Evolutionary conservation across 2,329 filamentous ascomycete genomes (phyloP), one percentile per base, ranked within the genome.

Genomic region (Trichoderma sp.): DNA sequence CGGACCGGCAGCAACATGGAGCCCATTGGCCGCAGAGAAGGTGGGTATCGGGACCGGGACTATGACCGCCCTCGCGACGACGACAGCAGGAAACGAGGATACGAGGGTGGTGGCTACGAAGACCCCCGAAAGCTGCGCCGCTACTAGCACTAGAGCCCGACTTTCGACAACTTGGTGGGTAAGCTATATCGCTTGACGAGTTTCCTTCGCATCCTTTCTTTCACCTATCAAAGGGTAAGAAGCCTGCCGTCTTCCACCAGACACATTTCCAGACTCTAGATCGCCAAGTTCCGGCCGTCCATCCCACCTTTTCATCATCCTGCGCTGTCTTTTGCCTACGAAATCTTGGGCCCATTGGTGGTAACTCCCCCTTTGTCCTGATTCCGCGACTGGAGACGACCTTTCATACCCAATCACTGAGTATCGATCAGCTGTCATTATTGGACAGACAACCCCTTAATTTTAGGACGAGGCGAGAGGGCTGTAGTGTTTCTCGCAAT

Each of bases 1-100:
- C 79, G 81, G 50, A 89, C 87, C 64, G 91, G 91, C 69, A 91
- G 91, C 80, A 95, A 96, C 79, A 90, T 90, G 78, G 92, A 96
- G 76, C 92, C 91, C 67, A 86, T 95, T 75, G 88, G 90, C 73
- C 86, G 87, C 66, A 76, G 88, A 72, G 87, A 89, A 69, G 81
- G 82, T 75, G 82, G 83, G 71, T 84, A 85, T 77, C 82, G 77
- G 66, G 77, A 80, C 41, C 69, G 74, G 65, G 70, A 83, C 72
- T 81, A 80, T 75, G 85, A 88, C 74, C 78, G 83, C 69, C 82
- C 82, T 64, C 79, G 82, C 68, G 84, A 86, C 60, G 85, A 87
- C 70, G 84, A 85, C 69, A 82, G 79, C 77, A 78, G 86, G 75
- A 85, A 91, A 82, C 86, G 89, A 75, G 83, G 88, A 60, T 92